phyloP scores from a whole-genome alignment of 805 yeast genomes.

The Kodamaea neixiangensis region DNA sequence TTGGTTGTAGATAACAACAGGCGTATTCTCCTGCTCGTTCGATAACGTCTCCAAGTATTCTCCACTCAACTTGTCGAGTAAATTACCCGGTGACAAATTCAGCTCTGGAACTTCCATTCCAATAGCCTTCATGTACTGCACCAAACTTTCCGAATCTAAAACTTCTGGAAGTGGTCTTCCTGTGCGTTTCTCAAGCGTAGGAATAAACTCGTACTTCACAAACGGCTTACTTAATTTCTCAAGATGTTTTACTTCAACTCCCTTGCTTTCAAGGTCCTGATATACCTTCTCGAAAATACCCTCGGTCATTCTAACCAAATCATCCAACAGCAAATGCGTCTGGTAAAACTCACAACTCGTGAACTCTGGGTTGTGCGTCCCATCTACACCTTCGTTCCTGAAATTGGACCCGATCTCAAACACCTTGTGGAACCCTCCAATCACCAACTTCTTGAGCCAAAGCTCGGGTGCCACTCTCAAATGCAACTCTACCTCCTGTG shows the following conservation, averaged over 20 bases:
- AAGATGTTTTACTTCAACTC: slow-evolving; percentile 23
- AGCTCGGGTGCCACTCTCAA: slow-evolving; percentile 93
- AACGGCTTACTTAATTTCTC: slow-evolving; percentile 12
- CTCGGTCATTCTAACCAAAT: slow-evolving; percentile 67
- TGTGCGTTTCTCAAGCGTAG: slow-evolving; percentile 56
- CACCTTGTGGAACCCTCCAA: slow-evolving; percentile 83
- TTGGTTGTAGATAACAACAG: slow-evolving; percentile 78
- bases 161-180: slow-evolving; percentile 51
- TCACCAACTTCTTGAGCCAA: slow-evolving; percentile 83
- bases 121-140: slow-evolving; percentile 39
- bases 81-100: slow-evolving; percentile 52
- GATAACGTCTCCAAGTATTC: slow-evolving; percentile 67
- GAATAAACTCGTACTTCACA: slow-evolving; percentile 61
- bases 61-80: slow-evolving; percentile 66
- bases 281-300: slow-evolving; percentile 49
- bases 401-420: slow-evolving; percentile 85
- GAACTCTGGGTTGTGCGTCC: slow-evolving; percentile 93
- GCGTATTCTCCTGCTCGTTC: slow-evolving; percentile 35
- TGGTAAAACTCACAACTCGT: slow-evolving; percentile 89
- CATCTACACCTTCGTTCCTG: slow-evolving; percentile 91
- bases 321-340: slow-evolving; percentile 63
- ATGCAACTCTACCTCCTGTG: slow-evolving; percentile 43
- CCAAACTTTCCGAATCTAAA: slow-evolving; percentile 42
- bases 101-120: slow-evolving; percentile 36
- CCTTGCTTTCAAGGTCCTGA: slow-evolving; percentile 21